Percentiles rank a stretch among this genome's conserved stretches.
Conservation (phyloP, 371 early-diverging fungal genomes). For the Mortierella sp. region DNA sequence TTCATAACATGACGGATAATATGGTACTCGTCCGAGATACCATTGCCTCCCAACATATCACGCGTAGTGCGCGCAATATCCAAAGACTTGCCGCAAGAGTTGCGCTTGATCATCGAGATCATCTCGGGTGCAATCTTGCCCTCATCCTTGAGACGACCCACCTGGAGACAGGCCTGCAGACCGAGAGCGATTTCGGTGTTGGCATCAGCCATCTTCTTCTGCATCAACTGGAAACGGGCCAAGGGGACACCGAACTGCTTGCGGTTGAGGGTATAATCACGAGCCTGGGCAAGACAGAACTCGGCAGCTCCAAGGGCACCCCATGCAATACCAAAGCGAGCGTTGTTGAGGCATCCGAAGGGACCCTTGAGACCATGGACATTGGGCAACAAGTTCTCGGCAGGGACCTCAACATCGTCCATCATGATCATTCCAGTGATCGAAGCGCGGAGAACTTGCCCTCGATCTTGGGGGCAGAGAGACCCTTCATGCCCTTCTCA, state of each 20-base stretch:
- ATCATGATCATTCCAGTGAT: slow-evolving; percentile 99
- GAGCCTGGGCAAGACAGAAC: slow-evolving; percentile 89
- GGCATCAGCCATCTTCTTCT: slow-evolving; percentile 97
- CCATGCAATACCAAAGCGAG: slow-evolving; percentile 98
- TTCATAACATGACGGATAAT: slow-evolving; percentile 97
- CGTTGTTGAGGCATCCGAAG: slow-evolving; percentile 98
- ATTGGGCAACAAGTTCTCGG: slow-evolving; percentile 90
- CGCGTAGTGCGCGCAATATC: slow-evolving; percentile 93
- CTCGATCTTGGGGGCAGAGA: slow-evolving; percentile 91
- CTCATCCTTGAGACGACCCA: slow-evolving; percentile 95
- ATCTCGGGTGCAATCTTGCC: slow-evolving; percentile 93
- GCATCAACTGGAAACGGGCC: slow-evolving; percentile 96
- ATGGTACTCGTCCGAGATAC: slow-evolving; percentile 97
- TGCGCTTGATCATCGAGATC: slow-evolving; percentile 97
- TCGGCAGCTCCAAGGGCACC: slow-evolving; percentile 98
- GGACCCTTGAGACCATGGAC: slow-evolving; percentile 97
- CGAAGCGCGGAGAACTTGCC: slow-evolving; percentile 97
- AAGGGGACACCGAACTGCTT: slow-evolving; percentile 96
- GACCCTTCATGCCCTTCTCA: slow-evolving; percentile 93
- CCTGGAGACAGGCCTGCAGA: slow-evolving; percentile 92
- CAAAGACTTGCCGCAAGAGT: slow-evolving; percentile 96
- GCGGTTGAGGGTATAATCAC: slow-evolving; percentile 92
- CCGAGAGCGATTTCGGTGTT: slow-evolving; percentile 95
- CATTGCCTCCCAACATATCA: slow-evolving; percentile 95
- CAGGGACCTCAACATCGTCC: slow-evolving; percentile 96